Conservation (phyloP, 108 stramenopile genomes). For the Aurantiochytrium sp. region DNA sequence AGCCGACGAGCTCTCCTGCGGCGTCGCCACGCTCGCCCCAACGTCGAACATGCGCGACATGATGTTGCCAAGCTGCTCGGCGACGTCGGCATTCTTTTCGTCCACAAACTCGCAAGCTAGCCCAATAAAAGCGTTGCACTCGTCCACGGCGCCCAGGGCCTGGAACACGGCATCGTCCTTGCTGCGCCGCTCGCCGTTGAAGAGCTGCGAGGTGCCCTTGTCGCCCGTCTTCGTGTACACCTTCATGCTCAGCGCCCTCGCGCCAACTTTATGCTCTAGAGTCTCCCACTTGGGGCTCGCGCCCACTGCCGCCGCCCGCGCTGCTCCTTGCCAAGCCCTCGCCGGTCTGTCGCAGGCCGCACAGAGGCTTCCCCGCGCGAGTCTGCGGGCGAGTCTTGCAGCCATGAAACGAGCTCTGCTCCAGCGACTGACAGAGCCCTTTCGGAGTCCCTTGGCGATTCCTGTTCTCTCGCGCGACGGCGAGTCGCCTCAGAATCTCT, state of each 20-base stretch:
- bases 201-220: conserved; percentile 23
- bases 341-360: too few species aligned
- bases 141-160: conserved; percentile 22
- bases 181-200: background rate
- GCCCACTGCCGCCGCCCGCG: too few species aligned
- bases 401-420: too few species aligned
- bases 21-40: conserved; percentile 23
- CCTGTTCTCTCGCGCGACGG: too few species aligned
- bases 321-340: too few species aligned
- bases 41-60: conserved; percentile 21
- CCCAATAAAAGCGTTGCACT: conserved; percentile 15
- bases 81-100: background rate
- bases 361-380: too few species aligned
- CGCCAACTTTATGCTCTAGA: too few species aligned
- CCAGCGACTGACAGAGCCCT: too few species aligned
- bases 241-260: background rate
- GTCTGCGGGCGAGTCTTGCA: too few species aligned
- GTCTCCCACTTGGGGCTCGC: too few species aligned
- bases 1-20: background rate
- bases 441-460: too few species aligned
- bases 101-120: conserved; percentile 16
- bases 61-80: background rate
- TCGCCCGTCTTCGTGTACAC: conserved; percentile 30
- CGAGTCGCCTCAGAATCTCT: too few species aligned
- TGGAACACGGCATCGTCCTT: conserved; percentile 20